Evolutionary conservation across 495 filamentous ascomycete species (phyloP).

Genomic region (Talaromyces trachyspermus): DNA sequence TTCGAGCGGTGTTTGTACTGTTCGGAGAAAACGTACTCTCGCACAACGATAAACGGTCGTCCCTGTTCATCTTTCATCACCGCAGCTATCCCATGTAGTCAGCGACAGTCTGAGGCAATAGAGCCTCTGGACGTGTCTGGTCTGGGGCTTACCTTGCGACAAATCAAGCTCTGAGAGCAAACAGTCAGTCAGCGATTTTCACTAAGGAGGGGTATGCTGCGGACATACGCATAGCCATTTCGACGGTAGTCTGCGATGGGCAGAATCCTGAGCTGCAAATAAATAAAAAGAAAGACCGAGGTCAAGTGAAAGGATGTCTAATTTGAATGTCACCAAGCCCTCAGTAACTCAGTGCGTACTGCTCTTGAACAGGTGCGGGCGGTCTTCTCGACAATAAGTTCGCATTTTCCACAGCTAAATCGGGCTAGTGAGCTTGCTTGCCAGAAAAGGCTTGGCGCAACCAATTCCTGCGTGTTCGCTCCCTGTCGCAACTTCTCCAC

Average conservation of each 20-base stretch:
- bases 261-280: slow-evolving; percentile 4
- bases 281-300: slow-evolving; percentile 8
- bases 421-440: slow-evolving; percentile 6
- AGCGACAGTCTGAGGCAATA: neutral
- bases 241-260: slow-evolving; percentile 35
- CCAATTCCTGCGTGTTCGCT: slow-evolving; percentile 1
- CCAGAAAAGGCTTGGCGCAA: slow-evolving; percentile 7
- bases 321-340: no score
- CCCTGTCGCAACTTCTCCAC: slow-evolving; percentile 13
- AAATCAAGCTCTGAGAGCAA: slow-evolving; percentile 64
- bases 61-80: slow-evolving; percentile 90
- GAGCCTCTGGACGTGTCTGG: neutral
- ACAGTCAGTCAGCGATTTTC: slow-evolving; percentile 21
- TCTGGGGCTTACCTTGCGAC: slow-evolving; percentile 52
- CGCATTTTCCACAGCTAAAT: neutral
- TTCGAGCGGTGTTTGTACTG: slow-evolving; percentile 3
- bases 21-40: slow-evolving; percentile 66
- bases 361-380: no score
- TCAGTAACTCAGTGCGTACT: no score
- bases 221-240: slow-evolving; percentile 60
- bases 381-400: neutral
- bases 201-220: slow-evolving; percentile 32
- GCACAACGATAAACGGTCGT: slow-evolving; percentile 93
- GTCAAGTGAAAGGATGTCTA: slow-evolving; percentile 1
- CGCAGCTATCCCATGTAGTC: slow-evolving; percentile 42